A percentile compares a stretch with the other conserved stretches of the same genome.
Evolutionary conservation across 768 basidiomycete genomes (phyloP).

Genomic region (Suillus alpinus): DNA sequence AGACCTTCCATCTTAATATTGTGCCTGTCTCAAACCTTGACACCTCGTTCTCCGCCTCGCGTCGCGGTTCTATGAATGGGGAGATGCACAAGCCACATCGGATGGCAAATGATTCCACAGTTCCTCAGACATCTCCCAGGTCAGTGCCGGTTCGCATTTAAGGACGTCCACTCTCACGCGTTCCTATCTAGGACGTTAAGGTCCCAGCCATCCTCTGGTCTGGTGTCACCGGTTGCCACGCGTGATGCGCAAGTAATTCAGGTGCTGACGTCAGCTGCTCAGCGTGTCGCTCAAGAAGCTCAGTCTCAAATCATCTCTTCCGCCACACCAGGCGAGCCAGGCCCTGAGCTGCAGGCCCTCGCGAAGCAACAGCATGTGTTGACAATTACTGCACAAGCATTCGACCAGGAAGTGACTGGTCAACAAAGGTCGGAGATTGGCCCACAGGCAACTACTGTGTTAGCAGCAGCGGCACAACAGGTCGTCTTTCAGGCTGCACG

Average conservation of each 20-base stretch:
- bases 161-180: slow-evolving; percentile 8
- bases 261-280: slow-evolving; percentile 73
- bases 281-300: slow-evolving; percentile 72
- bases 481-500: slow-evolving; percentile 77
- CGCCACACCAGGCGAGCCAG: slow-evolving; percentile 42
- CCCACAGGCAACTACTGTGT: slow-evolving; percentile 46
- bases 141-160: slow-evolving; percentile 10
- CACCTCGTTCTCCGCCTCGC: slow-evolving; percentile 38
- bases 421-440: slow-evolving; percentile 42
- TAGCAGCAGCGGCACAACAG: slow-evolving; percentile 77
- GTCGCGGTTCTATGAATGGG: slow-evolving; percentile 47
- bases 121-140: slow-evolving; percentile 34
- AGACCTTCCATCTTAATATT: slow-evolving; percentile 69
- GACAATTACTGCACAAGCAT: slow-evolving; percentile 67
- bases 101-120: slow-evolving; percentile 37
- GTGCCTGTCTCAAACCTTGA: slow-evolving; percentile 61
- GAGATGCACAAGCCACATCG: slow-evolving; percentile 42
- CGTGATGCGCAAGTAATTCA: slow-evolving; percentile 73
- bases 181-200: slow-evolving; percentile 26
- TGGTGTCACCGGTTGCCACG: slow-evolving; percentile 34
- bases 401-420: slow-evolving; percentile 66
- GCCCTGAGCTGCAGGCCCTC: slow-evolving; percentile 58
- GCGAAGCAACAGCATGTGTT: slow-evolving; percentile 82
- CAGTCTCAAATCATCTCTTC: slow-evolving; percentile 62
- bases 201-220: slow-evolving; percentile 27